Evolutionary conservation across 345 rosid genomes (phyloP), one percentile per base, ranked within the genome.

Genomic region (Camelina hispida): DNA sequence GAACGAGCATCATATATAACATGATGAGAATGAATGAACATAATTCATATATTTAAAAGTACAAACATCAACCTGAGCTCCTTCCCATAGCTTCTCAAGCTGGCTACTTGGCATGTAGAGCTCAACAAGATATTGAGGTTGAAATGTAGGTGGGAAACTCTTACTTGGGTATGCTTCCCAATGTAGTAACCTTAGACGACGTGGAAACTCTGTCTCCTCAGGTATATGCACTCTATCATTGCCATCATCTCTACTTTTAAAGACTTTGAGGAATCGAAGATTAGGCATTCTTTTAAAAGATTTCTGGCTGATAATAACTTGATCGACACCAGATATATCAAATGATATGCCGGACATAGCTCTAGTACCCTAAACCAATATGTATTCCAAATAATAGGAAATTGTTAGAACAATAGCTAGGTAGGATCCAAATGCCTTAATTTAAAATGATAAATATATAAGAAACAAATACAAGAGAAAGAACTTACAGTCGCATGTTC

Each of bases 21-120:
- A 0, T 47, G 16, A 44, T 1, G 7, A 35, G 17, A 7, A 46
- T n/a, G n/a, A 2, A 1, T 1, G n/a, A n/a, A 28, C 11, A 18
- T 32, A 10, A 15, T 50, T 30, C 16, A 17, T 2, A 66, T 7
- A 7, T 51, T 30, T 1, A 12, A 5, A 10, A 13, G 70, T 65
- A 11, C 7, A 32, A 37, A 13, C 2, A 53, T 55, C 40, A 62
- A 83, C 83, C 74, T 63, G 72, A 2, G 5, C 1, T 68, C 70
- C 74, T 40, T 47, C n/a, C 84, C 84, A 83, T 0, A 83, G 69
- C 18, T 68, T 34, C 40, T 78, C 37, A 0, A 83, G 38, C 3
- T 48, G 2, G 62, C 77, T 69, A n/a, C n/a, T 2, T 48, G 1
- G 62, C 77, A 65, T 3, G 0, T 44, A 2, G 30, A 81, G 76